Base-by-base conservation (phyloP, 2,329 filamentous ascomycete genomes). In the Colletotrichum sojae region DNA sequence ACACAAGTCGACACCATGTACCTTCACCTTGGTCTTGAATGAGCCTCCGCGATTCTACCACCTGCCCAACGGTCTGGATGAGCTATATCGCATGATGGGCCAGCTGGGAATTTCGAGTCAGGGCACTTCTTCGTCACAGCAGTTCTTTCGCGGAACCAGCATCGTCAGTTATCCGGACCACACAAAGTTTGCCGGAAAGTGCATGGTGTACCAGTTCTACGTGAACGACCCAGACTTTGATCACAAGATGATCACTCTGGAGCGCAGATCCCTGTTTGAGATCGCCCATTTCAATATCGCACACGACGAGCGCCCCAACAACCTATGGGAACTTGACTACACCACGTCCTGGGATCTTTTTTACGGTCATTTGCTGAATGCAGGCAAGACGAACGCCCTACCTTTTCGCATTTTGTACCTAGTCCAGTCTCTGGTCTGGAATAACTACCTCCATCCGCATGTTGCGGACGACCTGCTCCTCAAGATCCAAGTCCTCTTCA, bases 341-440 rank as follows among this genome's bases (percentile, higher is more conserved):
- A 74, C 75, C 36, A 56, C 60, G n/a, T 63, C 67, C 60, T 72
- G 73, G 58, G 73, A 83, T 73, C 55, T 49, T 4, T 64, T 71
- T 25, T 59, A 70, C 12, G 16, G 43, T 4, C 18, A 36, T 6
- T 8, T 71, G 27, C 20, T 25, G 9, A 15, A 43, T 15, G 46
- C 54, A 5, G 69, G 31, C 10, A 8, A 55, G 18, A 76, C 76
- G 25, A 63, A 80, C 9, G 64, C 79, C 4, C 66, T 88, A 65
- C 79, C 87, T 5, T 93, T 90, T 71, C 76, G 79, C 0, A 74
- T 90, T 1, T 81, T 88, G 6, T 92, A 89, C 73, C 90, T 92
- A 72, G 79, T 93, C 5, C 86, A 91, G 58, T 85, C 84, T 16
- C 78, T 95, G 5, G 88, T 90, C 0, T 83, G 85, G 73, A 92